Evolutionary conservation across 176 grass and related monocot genomes (phyloP).

Genomic region (Zizania latifolia): DNA sequence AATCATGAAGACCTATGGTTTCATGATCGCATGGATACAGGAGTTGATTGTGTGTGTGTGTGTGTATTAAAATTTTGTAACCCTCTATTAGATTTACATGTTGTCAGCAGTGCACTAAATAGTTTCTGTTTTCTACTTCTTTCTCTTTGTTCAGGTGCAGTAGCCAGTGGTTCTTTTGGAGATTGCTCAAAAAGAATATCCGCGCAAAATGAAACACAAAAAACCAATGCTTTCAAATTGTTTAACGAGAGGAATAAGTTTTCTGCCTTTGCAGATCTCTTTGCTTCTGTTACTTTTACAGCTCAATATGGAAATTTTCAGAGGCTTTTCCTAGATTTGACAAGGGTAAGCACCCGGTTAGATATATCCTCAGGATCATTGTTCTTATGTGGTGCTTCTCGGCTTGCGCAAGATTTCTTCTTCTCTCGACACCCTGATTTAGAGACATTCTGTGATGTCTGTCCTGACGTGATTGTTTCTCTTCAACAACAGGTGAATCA

Average conservation of each 20-base stretch:
- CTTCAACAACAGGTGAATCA: conserved; percentile 81
- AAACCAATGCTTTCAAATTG: conserved; percentile 36
- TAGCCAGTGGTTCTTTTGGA: conserved; percentile 64
- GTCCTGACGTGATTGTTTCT: conserved; percentile 67
- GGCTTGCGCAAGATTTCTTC: conserved; percentile 65
- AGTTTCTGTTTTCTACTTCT: conserved; percentile 2
- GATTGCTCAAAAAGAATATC: conserved; percentile 53
- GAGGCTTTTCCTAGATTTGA: conserved; percentile 82
- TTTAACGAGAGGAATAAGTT: conserved; percentile 48
- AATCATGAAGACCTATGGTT: not conserved
- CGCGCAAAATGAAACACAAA: conserved; percentile 22
- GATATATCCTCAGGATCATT: conserved; percentile 69
- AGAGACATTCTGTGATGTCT: conserved; percentile 57
- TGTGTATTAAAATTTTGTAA: not conserved
- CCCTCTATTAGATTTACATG: not conserved
- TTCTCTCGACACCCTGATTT: conserved; percentile 53
- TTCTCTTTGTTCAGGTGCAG: conserved; percentile 54
- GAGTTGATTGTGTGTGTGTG: not conserved
- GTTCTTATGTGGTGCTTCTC: conserved; percentile 61
- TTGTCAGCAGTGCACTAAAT: not conserved
- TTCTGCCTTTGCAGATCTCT: conserved; percentile 60
- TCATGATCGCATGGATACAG: not conserved
- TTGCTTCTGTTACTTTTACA: conserved; percentile 75
- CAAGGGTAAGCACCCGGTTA: conserved; percentile 52
- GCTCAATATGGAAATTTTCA: conserved; percentile 89